phyloP scores from a whole-genome alignment of 1,284 basidiomycete species.

The Trichosporon sp. region DNA sequence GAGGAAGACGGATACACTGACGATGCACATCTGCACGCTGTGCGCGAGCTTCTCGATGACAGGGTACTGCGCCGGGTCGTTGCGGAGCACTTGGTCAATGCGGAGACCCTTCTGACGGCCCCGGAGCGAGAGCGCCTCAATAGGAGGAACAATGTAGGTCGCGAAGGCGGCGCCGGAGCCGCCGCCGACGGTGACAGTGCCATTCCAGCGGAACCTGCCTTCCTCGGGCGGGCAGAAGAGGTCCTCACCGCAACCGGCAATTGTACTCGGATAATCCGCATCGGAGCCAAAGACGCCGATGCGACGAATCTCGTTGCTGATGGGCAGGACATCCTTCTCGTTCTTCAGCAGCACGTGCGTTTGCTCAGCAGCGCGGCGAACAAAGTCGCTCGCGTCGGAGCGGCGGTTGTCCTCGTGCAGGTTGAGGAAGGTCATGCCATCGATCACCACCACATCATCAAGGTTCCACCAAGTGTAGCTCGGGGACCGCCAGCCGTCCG shows the following conservation, averaged over 20 bases:
- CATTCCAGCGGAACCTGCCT: constrained; percentile 51
- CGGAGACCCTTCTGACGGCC: constrained; percentile 42
- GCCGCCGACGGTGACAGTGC: constrained; percentile 53
- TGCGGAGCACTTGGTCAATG: constrained; percentile 50
- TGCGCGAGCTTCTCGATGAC: constrained; percentile 43
- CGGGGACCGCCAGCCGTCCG: constrained; percentile 61
- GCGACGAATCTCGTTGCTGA: constrained; percentile 37
- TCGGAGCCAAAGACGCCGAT: constrained; percentile 53
- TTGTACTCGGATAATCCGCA: constrained; percentile 47
- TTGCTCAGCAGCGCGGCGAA: constrained; percentile 47
- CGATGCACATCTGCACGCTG: constrained; percentile 56
- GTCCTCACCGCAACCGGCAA: constrained; percentile 50
- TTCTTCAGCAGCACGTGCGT: constrained; percentile 51
- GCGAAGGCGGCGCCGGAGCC: constrained; percentile 52
- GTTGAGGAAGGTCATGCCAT: constrained; percentile 41
- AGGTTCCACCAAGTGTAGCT: constrained; percentile 57
- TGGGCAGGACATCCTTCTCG: constrained; percentile 43
- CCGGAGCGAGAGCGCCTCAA: constrained; percentile 51
- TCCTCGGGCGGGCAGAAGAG: constrained; percentile 47
- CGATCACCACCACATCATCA: constrained; percentile 37
- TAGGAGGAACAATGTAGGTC: constrained; percentile 51
- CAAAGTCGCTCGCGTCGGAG: constrained; percentile 41
- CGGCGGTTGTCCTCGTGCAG: constrained; percentile 42
- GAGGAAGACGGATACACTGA: constrained; percentile 57
- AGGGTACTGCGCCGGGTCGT: constrained; percentile 42